A percentile compares a stretch with the other conserved stretches of the same genome.
phyloP scores from a whole-genome alignment of 805 yeast species.

The Saccharomycopsis microspora region DNA sequence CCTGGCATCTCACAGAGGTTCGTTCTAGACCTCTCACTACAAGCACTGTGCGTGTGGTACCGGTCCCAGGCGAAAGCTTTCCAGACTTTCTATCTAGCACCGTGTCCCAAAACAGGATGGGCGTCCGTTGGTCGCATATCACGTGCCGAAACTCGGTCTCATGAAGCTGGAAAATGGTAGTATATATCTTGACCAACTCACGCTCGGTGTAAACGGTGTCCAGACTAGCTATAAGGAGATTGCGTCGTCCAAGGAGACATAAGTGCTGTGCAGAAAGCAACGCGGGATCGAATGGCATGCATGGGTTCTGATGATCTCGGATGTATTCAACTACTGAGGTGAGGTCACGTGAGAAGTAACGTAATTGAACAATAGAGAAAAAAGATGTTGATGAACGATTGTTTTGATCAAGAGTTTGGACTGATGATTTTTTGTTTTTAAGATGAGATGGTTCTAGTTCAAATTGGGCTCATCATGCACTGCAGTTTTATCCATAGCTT shows the following conservation, averaged over 20 bases:
- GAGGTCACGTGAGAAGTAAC: too few species aligned
- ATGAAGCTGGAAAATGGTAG: background rate
- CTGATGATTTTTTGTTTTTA: too few species aligned
- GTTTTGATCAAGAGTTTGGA: too few species aligned
- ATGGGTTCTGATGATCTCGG: too few species aligned
- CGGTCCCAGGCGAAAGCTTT: background rate
- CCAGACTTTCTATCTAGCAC: conserved; percentile 2
- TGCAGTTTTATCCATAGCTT: too few species aligned
- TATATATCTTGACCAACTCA: conserved; percentile 5
- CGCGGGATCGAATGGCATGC: conserved; percentile 6
- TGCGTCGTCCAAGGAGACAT: conserved; percentile 11
- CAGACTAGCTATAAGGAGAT: conserved; percentile 11
- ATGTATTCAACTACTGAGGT: too few species aligned
- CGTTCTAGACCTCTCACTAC: conserved; percentile 13
- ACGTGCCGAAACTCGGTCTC: background rate
- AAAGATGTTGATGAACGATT: too few species aligned
- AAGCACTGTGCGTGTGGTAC: background rate
- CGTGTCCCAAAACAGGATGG: background rate
- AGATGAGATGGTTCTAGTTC: too few species aligned
- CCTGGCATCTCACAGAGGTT: conserved; percentile 7
- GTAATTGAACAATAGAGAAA: too few species aligned
- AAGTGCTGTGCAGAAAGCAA: conserved; percentile 9
- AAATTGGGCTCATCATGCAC: too few species aligned
- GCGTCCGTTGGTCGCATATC: conserved; percentile 3
- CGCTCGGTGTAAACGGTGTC: conserved; percentile 12